Evolutionary conservation across 2,329 filamentous ascomycete species (phyloP).

Genomic region (Aspergillus proliferans): DNA sequence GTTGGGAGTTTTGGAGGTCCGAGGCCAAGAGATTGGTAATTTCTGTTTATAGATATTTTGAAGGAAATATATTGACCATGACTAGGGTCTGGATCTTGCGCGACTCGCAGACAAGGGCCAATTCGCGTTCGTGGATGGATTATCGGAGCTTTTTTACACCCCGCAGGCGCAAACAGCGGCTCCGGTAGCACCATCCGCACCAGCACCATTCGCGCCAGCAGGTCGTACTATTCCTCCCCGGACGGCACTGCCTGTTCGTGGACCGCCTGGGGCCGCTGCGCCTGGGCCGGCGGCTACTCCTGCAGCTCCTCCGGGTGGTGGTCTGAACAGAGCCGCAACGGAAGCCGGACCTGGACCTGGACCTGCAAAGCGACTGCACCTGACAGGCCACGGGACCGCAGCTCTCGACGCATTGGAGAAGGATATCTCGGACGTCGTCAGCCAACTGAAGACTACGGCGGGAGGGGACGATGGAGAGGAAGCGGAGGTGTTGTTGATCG

Average conservation of each 20-base stretch:
- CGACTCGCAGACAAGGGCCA: constrained; percentile 51
- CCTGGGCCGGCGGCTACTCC: constrained; percentile 17
- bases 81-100: constrained; percentile 64
- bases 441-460: constrained; percentile 19
- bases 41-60: background rate
- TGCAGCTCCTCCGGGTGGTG: constrained; percentile 12
- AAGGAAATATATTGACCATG: background rate
- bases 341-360: constrained; percentile 17
- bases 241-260: constrained; percentile 23
- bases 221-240: constrained; percentile 11
- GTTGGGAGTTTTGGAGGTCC: constrained; percentile 70
- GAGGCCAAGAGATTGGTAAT: constrained; percentile 61
- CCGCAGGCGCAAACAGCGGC: constrained; percentile 10
- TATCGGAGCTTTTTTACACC: constrained; percentile 52
- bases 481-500: constrained; percentile 49
- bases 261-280: constrained; percentile 16
- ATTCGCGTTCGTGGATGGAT: constrained; percentile 70
- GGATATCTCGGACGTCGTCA: constrained; percentile 27
- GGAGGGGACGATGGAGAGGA: constrained; percentile 15
- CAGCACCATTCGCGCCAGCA: constrained; percentile 6
- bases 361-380: constrained; percentile 21
- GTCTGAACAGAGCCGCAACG: constrained; percentile 10
- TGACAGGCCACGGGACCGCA: constrained; percentile 22
- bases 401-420: constrained; percentile 30
- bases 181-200: constrained; percentile 8